Evolutionary conservation across 192 early-diverging fungal species (phyloP).

Genomic region (Gamsiella multidivaricata): DNA sequence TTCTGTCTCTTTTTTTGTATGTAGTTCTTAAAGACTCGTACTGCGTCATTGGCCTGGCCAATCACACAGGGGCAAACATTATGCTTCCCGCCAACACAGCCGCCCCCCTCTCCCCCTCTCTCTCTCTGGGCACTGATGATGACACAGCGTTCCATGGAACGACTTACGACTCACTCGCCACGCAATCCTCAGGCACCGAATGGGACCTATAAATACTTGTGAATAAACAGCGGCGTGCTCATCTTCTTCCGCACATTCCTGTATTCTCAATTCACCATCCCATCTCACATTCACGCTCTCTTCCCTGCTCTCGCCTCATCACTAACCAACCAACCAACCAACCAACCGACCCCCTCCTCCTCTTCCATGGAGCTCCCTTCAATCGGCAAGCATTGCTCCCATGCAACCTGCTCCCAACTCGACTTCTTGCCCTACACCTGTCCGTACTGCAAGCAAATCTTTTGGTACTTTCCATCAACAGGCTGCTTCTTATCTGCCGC

Average conservation of each 20-base stretch:
- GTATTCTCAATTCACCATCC: neutral
- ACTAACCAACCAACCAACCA: neutral
- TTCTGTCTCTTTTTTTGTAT: too few species aligned
- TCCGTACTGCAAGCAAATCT: conserved; percentile 64
- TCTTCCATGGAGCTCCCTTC: conserved; percentile 82
- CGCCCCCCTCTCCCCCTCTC: too few species aligned
- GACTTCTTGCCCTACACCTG: conserved; percentile 66
- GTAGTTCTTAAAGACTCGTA: too few species aligned
- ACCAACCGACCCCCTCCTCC: neutral
- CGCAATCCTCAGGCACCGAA: neutral
- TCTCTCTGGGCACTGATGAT: too few species aligned
- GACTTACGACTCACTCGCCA: too few species aligned
- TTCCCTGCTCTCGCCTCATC: neutral
- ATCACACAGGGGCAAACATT: too few species aligned
- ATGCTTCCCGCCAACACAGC: too few species aligned
- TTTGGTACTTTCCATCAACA: conserved; percentile 49
- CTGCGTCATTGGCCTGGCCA: too few species aligned
- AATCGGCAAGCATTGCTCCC: conserved; percentile 73
- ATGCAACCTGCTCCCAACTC: conserved; percentile 67
- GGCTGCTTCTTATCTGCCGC: neutral
- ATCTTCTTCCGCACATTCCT: neutral
- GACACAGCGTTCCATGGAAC: too few species aligned
- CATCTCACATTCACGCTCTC: neutral
- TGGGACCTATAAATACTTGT: neutral
- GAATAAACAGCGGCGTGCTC: neutral